A percentile compares a stretch with the other conserved stretches of the same genome.
Conservation (phyloP, 1,284 basidiomycete species). For the Cryptococcus sp. region DNA sequence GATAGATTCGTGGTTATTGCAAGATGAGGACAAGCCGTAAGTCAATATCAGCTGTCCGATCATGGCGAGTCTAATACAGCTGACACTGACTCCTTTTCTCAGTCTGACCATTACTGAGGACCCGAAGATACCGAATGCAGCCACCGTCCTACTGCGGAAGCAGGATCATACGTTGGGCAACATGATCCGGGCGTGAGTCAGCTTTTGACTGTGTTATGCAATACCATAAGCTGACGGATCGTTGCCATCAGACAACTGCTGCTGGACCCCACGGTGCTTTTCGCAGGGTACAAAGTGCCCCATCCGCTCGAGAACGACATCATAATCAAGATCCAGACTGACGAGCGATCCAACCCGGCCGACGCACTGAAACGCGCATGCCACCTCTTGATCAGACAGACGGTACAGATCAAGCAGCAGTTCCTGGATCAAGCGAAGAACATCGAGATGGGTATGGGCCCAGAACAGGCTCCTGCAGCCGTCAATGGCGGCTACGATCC, state of each 20-base stretch:
- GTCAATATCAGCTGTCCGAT: constrained; percentile 46
- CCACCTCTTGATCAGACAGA: constrained; percentile 74
- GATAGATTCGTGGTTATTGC: constrained; percentile 76
- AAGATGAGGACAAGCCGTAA: constrained; percentile 89
- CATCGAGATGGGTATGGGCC: constrained; percentile 54
- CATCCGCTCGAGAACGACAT: constrained; percentile 95
- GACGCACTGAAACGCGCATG: constrained; percentile 83
- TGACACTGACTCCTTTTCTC: constrained; percentile 11
- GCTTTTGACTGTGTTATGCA: constrained; percentile 1
- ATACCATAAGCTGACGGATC: neutral
- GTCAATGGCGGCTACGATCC: constrained; percentile 39
- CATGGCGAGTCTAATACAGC: neutral
- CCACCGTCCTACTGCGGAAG: constrained; percentile 89
- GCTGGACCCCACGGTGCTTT: constrained; percentile 79
- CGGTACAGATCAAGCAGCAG: constrained; percentile 58
- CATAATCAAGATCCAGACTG: constrained; percentile 92
- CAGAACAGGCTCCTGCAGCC: constrained; percentile 30
- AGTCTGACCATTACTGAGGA: constrained; percentile 92
- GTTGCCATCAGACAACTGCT: constrained; percentile 75
- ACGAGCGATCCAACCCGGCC: constrained; percentile 80
- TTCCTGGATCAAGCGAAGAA: constrained; percentile 58
- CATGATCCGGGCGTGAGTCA: constrained; percentile 86
- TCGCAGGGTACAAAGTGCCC: constrained; percentile 96
- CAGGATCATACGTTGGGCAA: constrained; percentile 97
- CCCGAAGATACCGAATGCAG: constrained; percentile 95